Base-by-base conservation (phyloP, 148 eudicot genomes). In the Rheum nobile region DNA sequence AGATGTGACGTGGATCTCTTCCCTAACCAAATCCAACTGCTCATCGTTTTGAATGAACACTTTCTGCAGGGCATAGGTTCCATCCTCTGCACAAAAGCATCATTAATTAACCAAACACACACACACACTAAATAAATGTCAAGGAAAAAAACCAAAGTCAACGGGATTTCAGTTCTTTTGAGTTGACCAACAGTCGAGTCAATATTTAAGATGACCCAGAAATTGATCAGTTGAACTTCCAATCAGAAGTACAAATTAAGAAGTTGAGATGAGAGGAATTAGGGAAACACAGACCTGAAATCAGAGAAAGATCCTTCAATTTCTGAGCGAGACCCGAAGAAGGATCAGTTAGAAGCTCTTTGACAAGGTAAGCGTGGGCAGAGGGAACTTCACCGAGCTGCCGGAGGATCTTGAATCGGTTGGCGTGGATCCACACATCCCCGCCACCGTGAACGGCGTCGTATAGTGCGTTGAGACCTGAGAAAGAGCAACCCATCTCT, bases 51-150 rank as follows among this genome's bases (percentile, higher is more conserved):
- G 99, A 77, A 95, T 91, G 44, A 95, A 84, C 69, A 90, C 97
- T 84, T 91, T 95, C 89, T 91, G 88, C 97, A 95, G 86, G n/a
- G 92, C 99, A 84, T 91, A 95, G 44, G 90, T 92, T 73, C 97
- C 99, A 83, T 91, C 99, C 77, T 86, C 99, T 95, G 17, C 39
- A 65, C 41, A 12, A 29, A 10, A 17, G 4, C 24, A n/a, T n/a
- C n/a, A n/a, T n/a, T n/a, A n/a, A n/a, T n/a, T n/a, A n/a, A n/a
- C n/a, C n/a, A n/a, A n/a, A n/a, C n/a, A n/a, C n/a, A n/a, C n/a
- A n/a, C n/a, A n/a, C n/a, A n/a, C n/a, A n/a, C n/a, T n/a, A n/a
- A n/a, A n/a, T n/a, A n/a, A n/a, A n/a, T n/a, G n/a, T n/a, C n/a
- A n/a, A 19, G 17, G 67, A 4, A 7, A 26, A 29, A 28, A 59